A percentile compares a stretch with the other conserved stretches of the same genome.
Evolutionary conservation across 2,329 filamentous ascomycete species (phyloP).

Genomic region (Scedosporium dehoogii): DNA sequence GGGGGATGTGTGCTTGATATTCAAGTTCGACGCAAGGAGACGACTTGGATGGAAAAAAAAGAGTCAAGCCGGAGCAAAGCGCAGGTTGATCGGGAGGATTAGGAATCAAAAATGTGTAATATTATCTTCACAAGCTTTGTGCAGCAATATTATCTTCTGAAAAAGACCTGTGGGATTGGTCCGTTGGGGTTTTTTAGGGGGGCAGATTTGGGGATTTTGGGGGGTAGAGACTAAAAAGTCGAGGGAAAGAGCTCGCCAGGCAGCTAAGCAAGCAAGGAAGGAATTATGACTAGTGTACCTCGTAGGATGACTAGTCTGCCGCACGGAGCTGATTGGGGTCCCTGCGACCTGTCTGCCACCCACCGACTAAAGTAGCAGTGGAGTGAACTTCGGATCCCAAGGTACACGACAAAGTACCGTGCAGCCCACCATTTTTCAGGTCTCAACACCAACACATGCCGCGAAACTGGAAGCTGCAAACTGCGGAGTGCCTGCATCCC

Average conservation of each 20-base stretch:
- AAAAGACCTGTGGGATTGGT: background rate
- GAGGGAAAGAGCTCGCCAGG: background rate
- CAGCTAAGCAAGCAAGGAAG: background rate
- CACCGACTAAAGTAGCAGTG: no score
- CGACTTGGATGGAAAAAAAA: background rate
- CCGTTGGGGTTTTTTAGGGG: background rate
- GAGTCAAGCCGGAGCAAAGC: background rate
- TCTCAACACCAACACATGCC: no score
- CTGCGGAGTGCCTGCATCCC: background rate
- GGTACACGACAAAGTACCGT: background rate
- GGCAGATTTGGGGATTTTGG: background rate
- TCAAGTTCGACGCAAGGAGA: background rate
- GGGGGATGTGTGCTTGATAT: background rate
- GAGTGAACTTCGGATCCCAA: background rate
- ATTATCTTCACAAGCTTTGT: slow-evolving; percentile 6
- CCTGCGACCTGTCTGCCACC: background rate
- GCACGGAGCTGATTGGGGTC: background rate
- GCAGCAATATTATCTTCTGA: background rate
- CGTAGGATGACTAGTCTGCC: no score
- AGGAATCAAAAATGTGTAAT: slow-evolving; percentile 4
- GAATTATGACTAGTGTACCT: no score
- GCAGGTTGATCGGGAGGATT: slow-evolving; percentile 2
- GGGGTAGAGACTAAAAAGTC: background rate
- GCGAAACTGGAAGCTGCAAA: background rate
- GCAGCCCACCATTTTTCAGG: background rate